These are phyloP conservation scores for Pseudogymnoascus verrucosus DNA, from an alignment of 2,329 filamentous ascomycete species.

Conservation along the genomic window DNA sequence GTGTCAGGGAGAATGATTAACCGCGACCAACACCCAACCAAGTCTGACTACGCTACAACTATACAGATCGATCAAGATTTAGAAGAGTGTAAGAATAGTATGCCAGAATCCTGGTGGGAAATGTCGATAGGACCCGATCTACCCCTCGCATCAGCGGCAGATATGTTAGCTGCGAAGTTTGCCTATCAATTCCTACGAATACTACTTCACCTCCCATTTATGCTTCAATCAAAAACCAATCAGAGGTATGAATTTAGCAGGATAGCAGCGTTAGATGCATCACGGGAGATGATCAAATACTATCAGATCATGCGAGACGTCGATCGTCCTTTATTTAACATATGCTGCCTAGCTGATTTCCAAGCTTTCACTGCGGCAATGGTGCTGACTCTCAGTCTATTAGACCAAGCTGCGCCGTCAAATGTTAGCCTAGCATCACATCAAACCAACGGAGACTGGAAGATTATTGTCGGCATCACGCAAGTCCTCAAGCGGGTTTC, in stretches of 20 bases:
- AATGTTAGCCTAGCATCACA: slow-evolving; percentile 18
- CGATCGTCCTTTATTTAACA: slow-evolving; percentile 24
- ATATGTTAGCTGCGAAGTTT: slow-evolving; percentile 31
- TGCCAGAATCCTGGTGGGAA: slow-evolving; percentile 28
- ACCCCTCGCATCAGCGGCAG: slow-evolving; percentile 24
- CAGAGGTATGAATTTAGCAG: slow-evolving; percentile 33
- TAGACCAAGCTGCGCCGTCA: slow-evolving; percentile 16
- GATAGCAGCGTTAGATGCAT: slow-evolving; percentile 32
- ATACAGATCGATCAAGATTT: slow-evolving; percentile 35
- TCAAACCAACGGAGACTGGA: slow-evolving; percentile 31
- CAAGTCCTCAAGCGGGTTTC: slow-evolving; percentile 28
- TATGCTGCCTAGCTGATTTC: slow-evolving; percentile 42
- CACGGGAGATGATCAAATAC: slow-evolving; percentile 32
- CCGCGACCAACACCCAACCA: slow-evolving; percentile 31
- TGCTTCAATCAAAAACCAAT: slow-evolving; percentile 33
- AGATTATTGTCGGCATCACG: slow-evolving; percentile 28
- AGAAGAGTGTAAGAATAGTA: slow-evolving; percentile 24
- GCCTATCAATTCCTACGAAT: slow-evolving; percentile 32
- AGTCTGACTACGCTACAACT: slow-evolving; percentile 32
- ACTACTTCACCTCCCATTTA: slow-evolving; percentile 39
- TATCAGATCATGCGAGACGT: slow-evolving; percentile 31
- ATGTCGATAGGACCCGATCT: slow-evolving; percentile 18
- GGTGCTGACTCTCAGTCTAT: slow-evolving; percentile 35
- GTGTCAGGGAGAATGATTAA: slow-evolving; percentile 34
- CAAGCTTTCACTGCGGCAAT: slow-evolving; percentile 38